Conservation (phyloP, 73 alveolate species). For the Halteria grandinella region DNA sequence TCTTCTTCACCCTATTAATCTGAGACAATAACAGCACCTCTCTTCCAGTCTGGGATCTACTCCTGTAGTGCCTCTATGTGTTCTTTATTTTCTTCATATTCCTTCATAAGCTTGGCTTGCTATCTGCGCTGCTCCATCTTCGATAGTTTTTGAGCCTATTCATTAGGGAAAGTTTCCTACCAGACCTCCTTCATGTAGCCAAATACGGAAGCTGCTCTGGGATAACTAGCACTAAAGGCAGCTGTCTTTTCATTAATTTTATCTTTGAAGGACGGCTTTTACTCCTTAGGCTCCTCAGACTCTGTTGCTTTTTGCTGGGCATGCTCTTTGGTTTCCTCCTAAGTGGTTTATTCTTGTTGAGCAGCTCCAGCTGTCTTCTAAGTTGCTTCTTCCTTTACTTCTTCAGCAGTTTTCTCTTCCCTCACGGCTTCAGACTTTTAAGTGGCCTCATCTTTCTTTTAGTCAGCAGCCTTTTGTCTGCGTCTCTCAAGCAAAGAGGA, state of each 20-base stretch:
- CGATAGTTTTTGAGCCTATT: conserved; percentile 1
- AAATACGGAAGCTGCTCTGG: conserved; percentile 9
- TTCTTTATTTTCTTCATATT: conserved; percentile 27
- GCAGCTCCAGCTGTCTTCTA: not conserved
- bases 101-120: conserved; percentile 33
- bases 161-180: conserved; percentile 74
- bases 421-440: not conserved
- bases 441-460: not conserved
- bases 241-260: not conserved
- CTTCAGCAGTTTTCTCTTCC: not conserved
- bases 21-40: conserved; percentile 50
- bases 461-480: not conserved
- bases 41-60: conserved; percentile 70
- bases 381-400: not conserved
- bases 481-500: conserved; percentile 4
- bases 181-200: conserved; percentile 48
- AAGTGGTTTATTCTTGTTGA: not conserved
- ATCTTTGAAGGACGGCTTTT: not conserved
- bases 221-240: conserved; percentile 34
- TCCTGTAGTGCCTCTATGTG: conserved; percentile 34
- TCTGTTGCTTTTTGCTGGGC: not conserved
- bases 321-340: conserved; percentile 16
- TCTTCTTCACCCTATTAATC: conserved; percentile 54
- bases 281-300: not conserved
- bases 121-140: conserved; percentile 37